Evolutionary conservation across 116 monocot species (phyloP).

Genomic region (Cymodocea nodosa): DNA sequence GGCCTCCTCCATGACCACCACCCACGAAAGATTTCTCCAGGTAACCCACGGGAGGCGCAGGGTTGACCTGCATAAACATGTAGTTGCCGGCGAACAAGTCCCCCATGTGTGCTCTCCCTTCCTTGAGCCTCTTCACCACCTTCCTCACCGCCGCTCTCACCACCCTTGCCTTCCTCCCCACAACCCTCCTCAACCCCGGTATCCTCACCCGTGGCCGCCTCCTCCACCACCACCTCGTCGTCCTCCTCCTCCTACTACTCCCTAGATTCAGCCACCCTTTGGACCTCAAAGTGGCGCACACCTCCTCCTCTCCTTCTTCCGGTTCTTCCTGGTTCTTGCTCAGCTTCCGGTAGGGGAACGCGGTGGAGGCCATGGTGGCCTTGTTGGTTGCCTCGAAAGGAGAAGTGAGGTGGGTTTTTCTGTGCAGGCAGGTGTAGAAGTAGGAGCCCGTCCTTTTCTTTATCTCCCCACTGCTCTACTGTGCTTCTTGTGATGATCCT

Average conservation of each 20-base stretch:
- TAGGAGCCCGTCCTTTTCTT: no score
- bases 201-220: conserved; percentile 26
- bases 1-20: not conserved
- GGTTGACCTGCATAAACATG: conserved; percentile 76
- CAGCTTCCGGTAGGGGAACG: conserved; percentile 26
- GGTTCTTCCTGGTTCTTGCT: conserved; percentile 10
- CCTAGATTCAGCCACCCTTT: conserved; percentile 16
- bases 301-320: conserved; percentile 8
- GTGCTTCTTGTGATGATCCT: not conserved
- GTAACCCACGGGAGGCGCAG: conserved; percentile 14
- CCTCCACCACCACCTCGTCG: conserved; percentile 9
- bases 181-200: conserved; percentile 16
- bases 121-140: conserved; percentile 51
- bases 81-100: conserved; percentile 80
- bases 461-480: no score
- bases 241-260: not conserved
- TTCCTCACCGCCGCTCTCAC: conserved; percentile 24
- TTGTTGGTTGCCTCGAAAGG: not conserved
- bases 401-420: not conserved
- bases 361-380: not conserved
- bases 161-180: conserved; percentile 18
- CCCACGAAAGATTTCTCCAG: conserved; percentile 16
- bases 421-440: not conserved
- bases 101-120: conserved; percentile 44
- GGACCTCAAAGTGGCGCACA: not conserved